Percentiles rank a stretch among this genome's conserved stretches.
These are phyloP conservation scores for Solanum okadae DNA, from an alignment of 257 asterid genomes.

Conservation along the genomic window DNA sequence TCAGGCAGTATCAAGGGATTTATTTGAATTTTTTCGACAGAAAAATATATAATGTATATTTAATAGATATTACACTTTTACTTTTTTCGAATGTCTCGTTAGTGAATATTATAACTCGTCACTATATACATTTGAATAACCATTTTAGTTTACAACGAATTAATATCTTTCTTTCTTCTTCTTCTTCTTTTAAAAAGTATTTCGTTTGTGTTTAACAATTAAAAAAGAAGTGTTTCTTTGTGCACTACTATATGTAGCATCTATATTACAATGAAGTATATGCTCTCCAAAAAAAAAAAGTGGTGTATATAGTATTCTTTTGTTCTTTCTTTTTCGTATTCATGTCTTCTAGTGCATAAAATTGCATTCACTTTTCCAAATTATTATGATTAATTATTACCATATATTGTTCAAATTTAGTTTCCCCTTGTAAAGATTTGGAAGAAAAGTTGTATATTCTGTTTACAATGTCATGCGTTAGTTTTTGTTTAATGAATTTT, in stretches of 20 bases:
- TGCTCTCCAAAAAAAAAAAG: neutral
- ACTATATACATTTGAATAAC: neutral
- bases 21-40: accelerated
- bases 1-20: accelerated
- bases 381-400: neutral
- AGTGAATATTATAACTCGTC: neutral
- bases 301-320: neutral
- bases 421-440: neutral
- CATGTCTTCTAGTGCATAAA: neutral
- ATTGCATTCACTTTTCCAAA: neutral
- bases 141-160: neutral
- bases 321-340: neutral
- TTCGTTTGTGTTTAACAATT: neutral
- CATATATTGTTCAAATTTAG: neutral
- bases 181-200: neutral
- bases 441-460: neutral
- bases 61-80: neutral
- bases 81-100: neutral
- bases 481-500: neutral
- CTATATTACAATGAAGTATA: neutral
- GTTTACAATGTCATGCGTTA: neutral
- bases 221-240: neutral
- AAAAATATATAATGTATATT: neutral
- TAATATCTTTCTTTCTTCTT: neutral
- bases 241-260: neutral